Evolutionary conservation across 306 rosid species (phyloP).

Genomic region (Styphnolobium japonicum): DNA sequence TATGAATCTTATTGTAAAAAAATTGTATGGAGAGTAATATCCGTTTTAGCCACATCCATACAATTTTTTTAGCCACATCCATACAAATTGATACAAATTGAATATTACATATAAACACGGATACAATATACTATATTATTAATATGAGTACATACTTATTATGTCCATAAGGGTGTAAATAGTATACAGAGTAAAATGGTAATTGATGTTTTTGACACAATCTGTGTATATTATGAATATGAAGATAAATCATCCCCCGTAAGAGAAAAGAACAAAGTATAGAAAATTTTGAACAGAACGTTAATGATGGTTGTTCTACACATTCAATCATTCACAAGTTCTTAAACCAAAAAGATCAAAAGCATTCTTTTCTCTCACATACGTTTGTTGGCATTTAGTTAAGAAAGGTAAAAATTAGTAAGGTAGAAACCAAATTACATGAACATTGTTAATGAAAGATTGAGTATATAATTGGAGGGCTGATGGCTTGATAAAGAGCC

Average conservation of each 20-base stretch:
- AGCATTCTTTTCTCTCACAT: background rate
- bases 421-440: background rate
- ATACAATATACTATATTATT: background rate
- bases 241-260: constrained; percentile 22
- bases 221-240: too few species aligned
- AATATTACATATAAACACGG: background rate
- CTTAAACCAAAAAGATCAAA: constrained; percentile 16
- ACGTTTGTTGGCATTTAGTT: background rate
- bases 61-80: too few species aligned
- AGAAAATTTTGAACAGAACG: background rate
- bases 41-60: too few species aligned
- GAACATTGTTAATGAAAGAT: constrained; percentile 15
- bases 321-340: constrained; percentile 27
- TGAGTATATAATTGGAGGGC: background rate
- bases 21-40: too few species aligned
- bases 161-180: background rate
- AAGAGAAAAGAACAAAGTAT: background rate
- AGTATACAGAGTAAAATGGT: background rate
- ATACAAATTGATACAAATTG: background rate
- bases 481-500: background rate
- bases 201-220: too few species aligned
- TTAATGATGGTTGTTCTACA: constrained; percentile 16
- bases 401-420: constrained; percentile 6
- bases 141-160: constrained; percentile 12
- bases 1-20: background rate